Base-by-base conservation (phyloP, 768 basidiomycete genomes). In the Tylopilus rubrobrunneus region DNA sequence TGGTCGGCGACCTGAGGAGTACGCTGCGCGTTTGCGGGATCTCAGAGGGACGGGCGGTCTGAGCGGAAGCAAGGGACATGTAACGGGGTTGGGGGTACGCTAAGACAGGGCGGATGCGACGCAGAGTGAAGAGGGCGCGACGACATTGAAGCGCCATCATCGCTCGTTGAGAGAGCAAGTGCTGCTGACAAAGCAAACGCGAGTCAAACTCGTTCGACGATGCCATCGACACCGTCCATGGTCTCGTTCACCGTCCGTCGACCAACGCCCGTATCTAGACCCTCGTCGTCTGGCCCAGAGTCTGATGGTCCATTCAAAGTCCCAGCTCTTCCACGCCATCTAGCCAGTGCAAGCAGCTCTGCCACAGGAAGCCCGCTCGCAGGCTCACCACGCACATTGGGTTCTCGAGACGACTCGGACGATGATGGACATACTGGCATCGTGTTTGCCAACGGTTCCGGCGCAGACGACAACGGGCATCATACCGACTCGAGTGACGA, bases 171-270 rank as follows among this genome's bases (percentile, higher is more conserved):
- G 25, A 15, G 37, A 37, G 17, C 12, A 34, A 15, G 34, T 14
- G 8, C 41, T 45, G 58, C 49, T 56, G 52, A 50, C 54, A 51
- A 58, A 54, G 51, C 49, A 2, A 36, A 5, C 29, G 10, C 14
- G 4, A 37, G 15, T 37, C 36, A 37, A 34, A 15, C 34, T 15
- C 14, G 9, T 5, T 34, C 56, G 12, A 51, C 55, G 23, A 44
- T 68, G 68, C 37, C 56, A 23, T n/a, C 64, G 10, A 51, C 65
- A n/a, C 59, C 64, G 17, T 37, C 14, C 21, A 80, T 83, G 58
- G 79, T 94, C 39, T 94, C 92, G 1, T 95, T 96, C 71, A 93
- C 87, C 2, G 78, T 96, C 53, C 83, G 90, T 41, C 79, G 90
- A 8, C 93, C 93, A 0, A 84, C 83, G 0, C 86, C 89, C 1